Evolutionary conservation across 1,139 yeast species (phyloP).

Genomic region (Waltiozyma sp.): DNA sequence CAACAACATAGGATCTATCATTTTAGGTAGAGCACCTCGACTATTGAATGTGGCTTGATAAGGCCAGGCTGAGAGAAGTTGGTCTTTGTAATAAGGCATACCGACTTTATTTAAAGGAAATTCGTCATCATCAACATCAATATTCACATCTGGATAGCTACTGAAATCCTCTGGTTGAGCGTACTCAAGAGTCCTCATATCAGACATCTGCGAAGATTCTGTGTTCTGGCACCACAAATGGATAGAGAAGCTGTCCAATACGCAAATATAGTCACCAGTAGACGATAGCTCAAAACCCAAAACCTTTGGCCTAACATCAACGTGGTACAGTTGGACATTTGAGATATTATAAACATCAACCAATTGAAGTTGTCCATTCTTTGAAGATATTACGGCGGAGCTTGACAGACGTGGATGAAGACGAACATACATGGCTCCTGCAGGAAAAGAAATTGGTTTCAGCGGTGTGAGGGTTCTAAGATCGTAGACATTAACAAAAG

Average conservation of each 20-base stretch:
- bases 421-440: conserved; percentile 78
- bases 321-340: conserved; percentile 48
- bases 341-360: conserved; percentile 76
- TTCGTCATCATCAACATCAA: conserved; percentile 26
- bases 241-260: conserved; percentile 54
- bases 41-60: conserved; percentile 43
- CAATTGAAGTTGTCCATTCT: conserved; percentile 73
- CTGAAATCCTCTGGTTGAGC: conserved; percentile 14
- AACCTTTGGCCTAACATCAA: conserved; percentile 41
- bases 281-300: conserved; percentile 57
- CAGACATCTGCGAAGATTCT: conserved; percentile 22
- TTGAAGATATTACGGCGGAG: conserved; percentile 63
- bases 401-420: conserved; percentile 85
- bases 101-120: conserved; percentile 66
- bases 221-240: conserved; percentile 61
- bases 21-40: conserved; percentile 40
- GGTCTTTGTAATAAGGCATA: conserved; percentile 77
- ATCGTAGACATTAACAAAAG: conserved; percentile 77
- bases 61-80: conserved; percentile 75
- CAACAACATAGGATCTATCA: conserved; percentile 19
- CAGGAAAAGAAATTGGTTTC: conserved; percentile 79
- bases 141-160: conserved; percentile 21
- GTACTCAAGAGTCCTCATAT: conserved; percentile 25
- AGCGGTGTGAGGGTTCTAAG: conserved; percentile 60
- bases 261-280: conserved; percentile 69